A percentile compares a stretch with the other conserved stretches of the same genome.
Evolutionary conservation across 2,329 filamentous ascomycete species (phyloP).

Genomic region (Sordariomycetes sp.): DNA sequence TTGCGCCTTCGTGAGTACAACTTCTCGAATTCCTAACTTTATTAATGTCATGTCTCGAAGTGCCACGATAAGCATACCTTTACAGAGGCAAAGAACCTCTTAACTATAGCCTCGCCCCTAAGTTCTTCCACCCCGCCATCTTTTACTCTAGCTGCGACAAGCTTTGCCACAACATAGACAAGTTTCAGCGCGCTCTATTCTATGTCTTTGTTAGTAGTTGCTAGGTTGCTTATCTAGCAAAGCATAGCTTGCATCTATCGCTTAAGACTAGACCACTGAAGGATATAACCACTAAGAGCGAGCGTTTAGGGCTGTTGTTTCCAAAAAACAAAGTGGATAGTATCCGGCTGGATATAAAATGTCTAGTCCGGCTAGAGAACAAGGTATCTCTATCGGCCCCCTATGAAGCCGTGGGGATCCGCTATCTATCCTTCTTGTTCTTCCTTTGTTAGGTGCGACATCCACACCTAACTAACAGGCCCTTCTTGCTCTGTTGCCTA

Average conservation of each 20-base stretch:
- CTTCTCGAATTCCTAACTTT: background rate
- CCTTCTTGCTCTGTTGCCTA: conserved; percentile 20
- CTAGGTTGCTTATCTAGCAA: background rate
- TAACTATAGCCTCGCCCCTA: background rate
- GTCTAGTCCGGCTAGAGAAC: conserved; percentile 21
- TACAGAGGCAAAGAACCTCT: conserved; percentile 1
- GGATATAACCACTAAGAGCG: conserved; percentile 20
- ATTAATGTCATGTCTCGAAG: background rate
- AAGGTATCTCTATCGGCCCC: conserved; percentile 17
- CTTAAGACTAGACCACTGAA: conserved; percentile 20
- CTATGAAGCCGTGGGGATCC: background rate
- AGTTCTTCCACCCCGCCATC: background rate
- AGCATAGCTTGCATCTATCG: conserved; percentile 15
- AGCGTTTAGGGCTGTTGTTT: conserved; percentile 15
- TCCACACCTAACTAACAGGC: conserved; percentile 16
- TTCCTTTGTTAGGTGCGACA: conserved; percentile 16
- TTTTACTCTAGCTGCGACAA: conserved; percentile 1
- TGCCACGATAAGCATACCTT: conserved; percentile 1
- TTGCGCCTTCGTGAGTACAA: background rate
- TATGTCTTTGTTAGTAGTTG: conserved; percentile 6
- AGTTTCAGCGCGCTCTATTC: background rate
- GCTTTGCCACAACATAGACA: background rate
- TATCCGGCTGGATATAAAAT: conserved; percentile 21
- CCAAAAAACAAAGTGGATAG: conserved; percentile 22
- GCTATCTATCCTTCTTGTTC: conserved; percentile 6